Evolutionary conservation across 805 yeast genomes (phyloP), one percentile per base, ranked within the genome.

Genomic region (Hanseniaspora mollemarum): DNA sequence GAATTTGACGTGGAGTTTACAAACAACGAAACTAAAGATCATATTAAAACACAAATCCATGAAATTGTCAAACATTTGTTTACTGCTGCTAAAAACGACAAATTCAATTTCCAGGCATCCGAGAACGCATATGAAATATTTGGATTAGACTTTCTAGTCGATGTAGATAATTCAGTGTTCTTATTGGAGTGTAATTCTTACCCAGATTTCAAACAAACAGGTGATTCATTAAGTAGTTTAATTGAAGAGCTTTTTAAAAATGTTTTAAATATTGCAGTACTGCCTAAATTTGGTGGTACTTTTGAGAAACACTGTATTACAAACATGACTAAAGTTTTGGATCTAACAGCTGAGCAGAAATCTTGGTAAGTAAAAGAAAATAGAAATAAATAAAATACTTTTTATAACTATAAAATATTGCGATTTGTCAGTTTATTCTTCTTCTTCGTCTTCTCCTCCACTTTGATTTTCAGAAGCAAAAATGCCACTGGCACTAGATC

Each of bases 171-270:
- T 21, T 62, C 71, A 13, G 90, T 83, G 2, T 72, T 71, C 41
- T 61, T 92, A 25, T 67, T 90, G 38, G 97, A 92, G 64, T 85
- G 87, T 41, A 92, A 92, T 60, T 81, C 97, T 15, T 92, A 82
- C 61, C 98, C 98, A 1, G 98, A 92, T 62, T 92, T 92, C 68
- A 87, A 87, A 60, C 98, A 92, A 66, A 92, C 97, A 0, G 98
- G 98, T 16, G 75, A 69, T 15, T 82, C 75, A 7, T 69, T 90
- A 58, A 83, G 82, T 60, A 69, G 58, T 1, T 59, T 87, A 21
- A 83, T 92, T 28, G 71, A 72, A 55, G 82, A 74, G 32, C 68
- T 88, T 40, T 83, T 88, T 59, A 78, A 74, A 25, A 73, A 72
- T 10, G 75, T 78, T 0, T 75, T 77, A 0, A 58, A 64, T 3